Conservation (phyloP, 257 asterid genomes). For the Avicennia marina region DNA sequence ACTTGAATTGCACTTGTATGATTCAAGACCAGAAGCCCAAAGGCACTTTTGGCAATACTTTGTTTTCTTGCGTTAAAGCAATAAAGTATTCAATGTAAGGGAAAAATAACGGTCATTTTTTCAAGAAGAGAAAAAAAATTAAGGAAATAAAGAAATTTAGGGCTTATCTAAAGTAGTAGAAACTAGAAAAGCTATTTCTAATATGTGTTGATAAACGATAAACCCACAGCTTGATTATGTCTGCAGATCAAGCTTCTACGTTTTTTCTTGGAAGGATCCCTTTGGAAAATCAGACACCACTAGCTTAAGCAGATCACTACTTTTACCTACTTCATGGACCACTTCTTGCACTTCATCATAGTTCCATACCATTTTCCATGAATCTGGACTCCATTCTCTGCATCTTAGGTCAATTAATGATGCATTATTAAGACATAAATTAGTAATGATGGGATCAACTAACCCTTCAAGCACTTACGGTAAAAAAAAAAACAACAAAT, state of each 20-base stretch:
- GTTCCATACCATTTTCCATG: slow-evolving; percentile 9
- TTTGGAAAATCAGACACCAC: slow-evolving; percentile 11
- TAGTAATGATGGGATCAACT: slow-evolving; percentile 25
- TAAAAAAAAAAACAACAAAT: neutral
- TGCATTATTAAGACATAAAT: slow-evolving; percentile 22
- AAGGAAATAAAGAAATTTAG: neutral
- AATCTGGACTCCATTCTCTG: slow-evolving; percentile 3
- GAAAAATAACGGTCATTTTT: slow-evolving; percentile 10
- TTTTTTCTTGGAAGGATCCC: slow-evolving; percentile 8
- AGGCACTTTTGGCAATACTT: slow-evolving; percentile 20
- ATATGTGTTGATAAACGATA: no score
- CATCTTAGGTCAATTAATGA: slow-evolving; percentile 18
- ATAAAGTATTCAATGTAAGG: slow-evolving; percentile 13
- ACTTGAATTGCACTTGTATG: slow-evolving; percentile 16
- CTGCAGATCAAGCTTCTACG: neutral
- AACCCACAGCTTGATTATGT: neutral
- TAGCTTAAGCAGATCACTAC: slow-evolving; percentile 3
- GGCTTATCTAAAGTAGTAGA: neutral
- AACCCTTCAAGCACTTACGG: neutral
- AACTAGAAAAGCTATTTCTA: neutral
- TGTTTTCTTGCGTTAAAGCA: slow-evolving; percentile 20
- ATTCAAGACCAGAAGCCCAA: slow-evolving; percentile 21
- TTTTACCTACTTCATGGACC: slow-evolving; percentile 24
- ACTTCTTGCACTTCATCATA: slow-evolving; percentile 20
- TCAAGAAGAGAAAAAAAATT: no score